Percentiles rank a stretch among this genome's conserved stretches.
Conservation (phyloP, 139 green algal species). For the Pleodorina starrii region DNA sequence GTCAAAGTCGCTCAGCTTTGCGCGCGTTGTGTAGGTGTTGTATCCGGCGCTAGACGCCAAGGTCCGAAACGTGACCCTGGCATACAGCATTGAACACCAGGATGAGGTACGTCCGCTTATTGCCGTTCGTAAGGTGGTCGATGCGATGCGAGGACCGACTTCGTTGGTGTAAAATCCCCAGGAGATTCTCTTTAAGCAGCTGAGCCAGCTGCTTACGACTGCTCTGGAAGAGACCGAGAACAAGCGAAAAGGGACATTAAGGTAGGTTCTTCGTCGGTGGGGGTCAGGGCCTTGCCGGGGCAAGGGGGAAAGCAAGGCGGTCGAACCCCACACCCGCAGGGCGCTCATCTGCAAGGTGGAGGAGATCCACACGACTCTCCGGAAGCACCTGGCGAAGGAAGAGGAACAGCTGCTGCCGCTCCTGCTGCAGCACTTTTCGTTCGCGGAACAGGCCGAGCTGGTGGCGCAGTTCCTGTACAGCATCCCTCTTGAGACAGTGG, state of each 20-base stretch:
- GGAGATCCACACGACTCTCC: slow-evolving; percentile 90
- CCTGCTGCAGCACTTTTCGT: slow-evolving; percentile 89
- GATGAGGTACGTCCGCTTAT: slow-evolving; percentile 86
- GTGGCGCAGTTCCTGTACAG: slow-evolving; percentile 96
- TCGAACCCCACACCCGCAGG: too few species aligned
- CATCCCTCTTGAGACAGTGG: slow-evolving; percentile 91
- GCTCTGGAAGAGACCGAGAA: slow-evolving; percentile 65
- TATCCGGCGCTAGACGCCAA: slow-evolving; percentile 92
- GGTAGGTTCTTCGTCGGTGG: slow-evolving; percentile 53
- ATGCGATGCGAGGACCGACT: too few species aligned
- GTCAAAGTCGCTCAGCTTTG: background rate
- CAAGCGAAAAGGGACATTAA: slow-evolving; percentile 69
- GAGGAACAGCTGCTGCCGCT: slow-evolving; percentile 97
- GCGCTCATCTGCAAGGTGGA: slow-evolving; percentile 79
- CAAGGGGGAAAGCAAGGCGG: too few species aligned
- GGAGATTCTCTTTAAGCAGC: slow-evolving; percentile 92
- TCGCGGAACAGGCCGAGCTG: slow-evolving; percentile 87
- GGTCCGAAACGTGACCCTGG: slow-evolving; percentile 91
- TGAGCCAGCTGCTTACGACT: slow-evolving; percentile 75
- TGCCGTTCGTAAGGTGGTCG: too few species aligned
- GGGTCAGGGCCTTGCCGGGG: too few species aligned
- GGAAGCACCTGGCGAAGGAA: slow-evolving; percentile 96
- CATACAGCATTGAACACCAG: slow-evolving; percentile 93
- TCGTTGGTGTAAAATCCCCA: background rate
- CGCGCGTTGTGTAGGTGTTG: slow-evolving; percentile 79